These are phyloP conservation scores for Parastagonospora avenae DNA, from an alignment of 2,329 filamentous ascomycete genomes.

Conservation along the genomic window DNA sequence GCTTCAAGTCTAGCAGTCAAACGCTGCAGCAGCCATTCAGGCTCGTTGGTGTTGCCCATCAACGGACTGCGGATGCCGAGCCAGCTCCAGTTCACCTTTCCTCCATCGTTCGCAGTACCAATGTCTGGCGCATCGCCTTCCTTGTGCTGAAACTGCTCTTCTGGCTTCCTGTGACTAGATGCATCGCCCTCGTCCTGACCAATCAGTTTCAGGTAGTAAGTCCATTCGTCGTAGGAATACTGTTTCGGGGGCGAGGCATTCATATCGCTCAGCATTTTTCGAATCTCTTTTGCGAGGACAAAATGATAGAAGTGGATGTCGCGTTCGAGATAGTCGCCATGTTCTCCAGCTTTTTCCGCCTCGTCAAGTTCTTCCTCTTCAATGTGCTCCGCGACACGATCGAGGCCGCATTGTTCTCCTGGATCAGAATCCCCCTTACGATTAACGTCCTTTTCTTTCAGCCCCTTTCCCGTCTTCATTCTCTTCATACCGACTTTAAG, in stretches of 20 bases:
- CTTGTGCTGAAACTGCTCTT: slow-evolving; percentile 21
- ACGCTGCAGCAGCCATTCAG: slow-evolving; percentile 74
- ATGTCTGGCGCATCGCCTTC: slow-evolving; percentile 33
- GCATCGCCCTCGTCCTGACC: slow-evolving; percentile 49
- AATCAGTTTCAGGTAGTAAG: slow-evolving; percentile 44
- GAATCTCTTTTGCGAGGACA: slow-evolving; percentile 52
- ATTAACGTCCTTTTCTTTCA: slow-evolving; percentile 16
- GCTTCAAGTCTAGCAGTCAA: slow-evolving; percentile 61
- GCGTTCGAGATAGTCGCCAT: slow-evolving; percentile 51
- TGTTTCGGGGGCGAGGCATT: slow-evolving; percentile 45
- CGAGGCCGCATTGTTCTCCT: slow-evolving; percentile 24
- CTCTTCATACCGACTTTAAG: slow-evolving; percentile 36
- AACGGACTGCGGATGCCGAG: slow-evolving; percentile 71
- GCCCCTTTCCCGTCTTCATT: slow-evolving; percentile 27
- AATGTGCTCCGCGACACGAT: slow-evolving; percentile 46
- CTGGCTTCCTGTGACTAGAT: slow-evolving; percentile 42
- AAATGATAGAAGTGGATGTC: slow-evolving; percentile 60
- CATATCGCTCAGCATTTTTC: slow-evolving; percentile 51
- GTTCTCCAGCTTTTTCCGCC: slow-evolving; percentile 48
- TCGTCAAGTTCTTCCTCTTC: slow-evolving; percentile 50
- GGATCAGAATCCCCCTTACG: slow-evolving; percentile 8
- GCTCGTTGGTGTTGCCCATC: slow-evolving; percentile 70
- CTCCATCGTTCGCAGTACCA: slow-evolving; percentile 37
- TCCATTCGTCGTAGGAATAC: slow-evolving; percentile 48
- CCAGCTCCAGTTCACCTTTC: slow-evolving; percentile 74